Base-by-base conservation (phyloP, 2,329 filamentous ascomycete species). In the Zarea fungicola region DNA sequence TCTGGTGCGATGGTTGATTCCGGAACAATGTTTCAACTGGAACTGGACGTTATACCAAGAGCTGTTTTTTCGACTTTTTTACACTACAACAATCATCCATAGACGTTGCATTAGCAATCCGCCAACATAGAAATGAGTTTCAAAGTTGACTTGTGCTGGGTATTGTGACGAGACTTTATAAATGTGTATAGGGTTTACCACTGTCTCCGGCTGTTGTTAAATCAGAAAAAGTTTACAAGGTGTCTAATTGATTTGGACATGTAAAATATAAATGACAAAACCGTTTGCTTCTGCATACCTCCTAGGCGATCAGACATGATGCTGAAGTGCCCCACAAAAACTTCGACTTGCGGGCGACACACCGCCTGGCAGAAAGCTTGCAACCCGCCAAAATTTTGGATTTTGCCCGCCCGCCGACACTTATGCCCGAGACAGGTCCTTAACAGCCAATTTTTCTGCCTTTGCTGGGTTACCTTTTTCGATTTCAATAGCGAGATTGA, bases 351-450 rank as follows among this genome's bases (percentile, higher is more conserved):
- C 18, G 22, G n/a, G 43, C 43, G 34, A 46, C 43, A 47, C 43
- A 47, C 43, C 40, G 31, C 47, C 40, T 37, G 47, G 47, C 40
- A 42, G 40, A 47, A 47, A 39, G 22, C 19, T 51, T 60, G 69
- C 68, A 66, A 67, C 68, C 65, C 63, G 65, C 68, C 67, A 70
- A 62, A 69, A 68, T 62, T 55, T 41, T 68, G 66, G 65, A 45
- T 58, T 63, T 63, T 58, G 56, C 26, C 39, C 40, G 14, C 21
- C 26, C 21, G 16, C 39, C 22, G 23, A 39, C 65, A 57, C 69
- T 69, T 70, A 66, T 64, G 64, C 13, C 22, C 19, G 11, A 23
- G 22, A 11, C n/a, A n/a, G n/a, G 22, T n/a, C n/a, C 16, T 28
- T 18, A 21, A 44, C 21, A 42, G 28, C 25, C 31, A 32, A 22